Conservation (phyloP, 225 moss, liverwort and hornwort genomes). For the Bryoerythrophyllum caledonicum region DNA sequence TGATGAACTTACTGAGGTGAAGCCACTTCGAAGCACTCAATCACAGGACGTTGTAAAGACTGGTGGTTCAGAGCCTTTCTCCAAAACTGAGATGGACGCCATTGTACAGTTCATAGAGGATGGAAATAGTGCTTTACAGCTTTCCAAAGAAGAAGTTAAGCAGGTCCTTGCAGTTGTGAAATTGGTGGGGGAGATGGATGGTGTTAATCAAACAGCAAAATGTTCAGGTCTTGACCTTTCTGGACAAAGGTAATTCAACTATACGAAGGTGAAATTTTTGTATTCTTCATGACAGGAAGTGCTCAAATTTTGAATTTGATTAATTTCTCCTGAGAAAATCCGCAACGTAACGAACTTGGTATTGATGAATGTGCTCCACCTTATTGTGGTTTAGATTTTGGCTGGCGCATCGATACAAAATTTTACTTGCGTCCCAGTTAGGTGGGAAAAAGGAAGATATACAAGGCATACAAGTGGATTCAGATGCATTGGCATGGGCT, state of each 20-base stretch:
- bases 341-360: neutral
- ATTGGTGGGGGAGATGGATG: slow-evolving; percentile 92
- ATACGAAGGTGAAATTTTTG: slow-evolving; percentile 10
- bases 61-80: slow-evolving; percentile 67
- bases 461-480: slow-evolving; percentile 46
- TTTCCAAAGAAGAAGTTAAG: slow-evolving; percentile 53
- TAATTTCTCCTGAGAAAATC: neutral
- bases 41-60: slow-evolving; percentile 45
- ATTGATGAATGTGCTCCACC: slow-evolving; percentile 9
- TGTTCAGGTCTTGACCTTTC: slow-evolving; percentile 71
- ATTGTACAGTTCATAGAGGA: slow-evolving; percentile 53
- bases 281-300: neutral
- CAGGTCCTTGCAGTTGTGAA: slow-evolving; percentile 77
- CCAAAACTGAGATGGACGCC: slow-evolving; percentile 63
- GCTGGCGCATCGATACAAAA: slow-evolving; percentile 71
- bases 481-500: slow-evolving; percentile 93
- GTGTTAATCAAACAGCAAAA: slow-evolving; percentile 57
- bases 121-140: slow-evolving; percentile 42
- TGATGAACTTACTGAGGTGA: slow-evolving; percentile 40
- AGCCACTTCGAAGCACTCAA: slow-evolving; percentile 35
- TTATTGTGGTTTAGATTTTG: slow-evolving; percentile 66
- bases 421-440: slow-evolving; percentile 42
- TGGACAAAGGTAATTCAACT: slow-evolving; percentile 66
- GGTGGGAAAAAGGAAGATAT: slow-evolving; percentile 33
- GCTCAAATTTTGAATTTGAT: neutral